Conservation (phyloP, 2,329 filamentous ascomycete species). For the Curvularia verruculosa region DNA sequence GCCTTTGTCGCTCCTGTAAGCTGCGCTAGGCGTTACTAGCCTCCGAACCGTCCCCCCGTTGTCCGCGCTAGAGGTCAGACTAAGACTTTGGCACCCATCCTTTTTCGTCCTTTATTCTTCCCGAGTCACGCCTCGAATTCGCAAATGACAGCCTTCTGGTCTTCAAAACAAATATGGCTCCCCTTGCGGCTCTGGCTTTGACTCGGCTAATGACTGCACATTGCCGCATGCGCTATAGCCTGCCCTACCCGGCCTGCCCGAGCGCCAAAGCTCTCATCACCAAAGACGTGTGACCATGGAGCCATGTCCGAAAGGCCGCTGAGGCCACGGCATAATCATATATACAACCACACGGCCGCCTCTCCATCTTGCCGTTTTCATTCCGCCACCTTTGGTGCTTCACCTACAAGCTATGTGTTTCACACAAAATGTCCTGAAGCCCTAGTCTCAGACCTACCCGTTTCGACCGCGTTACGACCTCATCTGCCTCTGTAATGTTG, state of each 20-base stretch:
- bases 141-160: too few species aligned
- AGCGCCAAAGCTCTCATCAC: background rate
- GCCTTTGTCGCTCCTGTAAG: slow-evolving; percentile 4
- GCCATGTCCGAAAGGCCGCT: background rate
- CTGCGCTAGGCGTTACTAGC: slow-evolving; percentile 7
- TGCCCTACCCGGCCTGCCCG: background rate
- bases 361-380: background rate
- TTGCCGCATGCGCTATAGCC: background rate
- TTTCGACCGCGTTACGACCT: slow-evolving; percentile 12
- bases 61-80: background rate
- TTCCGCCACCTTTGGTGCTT: slow-evolving; percentile 1
- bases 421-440: slow-evolving; percentile 4
- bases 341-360: background rate
- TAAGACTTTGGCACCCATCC: background rate
- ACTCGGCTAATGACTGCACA: slow-evolving; percentile 2
- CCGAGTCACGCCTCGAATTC: background rate
- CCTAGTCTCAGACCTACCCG: slow-evolving; percentile 7
- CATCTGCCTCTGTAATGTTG: background rate
- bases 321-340: background rate
- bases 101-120: background rate
- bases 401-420: slow-evolving; percentile 5
- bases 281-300: background rate
- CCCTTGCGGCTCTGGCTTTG: slow-evolving; percentile 2
- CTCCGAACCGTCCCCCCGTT: background rate
- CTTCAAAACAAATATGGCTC: slow-evolving; percentile 2